A percentile compares a stretch with the other conserved stretches of the same genome.
These are phyloP conservation scores for Alternaria novae-zelandiae DNA, from an alignment of 2,329 filamentous ascomycete genomes.

Conservation along the genomic window DNA sequence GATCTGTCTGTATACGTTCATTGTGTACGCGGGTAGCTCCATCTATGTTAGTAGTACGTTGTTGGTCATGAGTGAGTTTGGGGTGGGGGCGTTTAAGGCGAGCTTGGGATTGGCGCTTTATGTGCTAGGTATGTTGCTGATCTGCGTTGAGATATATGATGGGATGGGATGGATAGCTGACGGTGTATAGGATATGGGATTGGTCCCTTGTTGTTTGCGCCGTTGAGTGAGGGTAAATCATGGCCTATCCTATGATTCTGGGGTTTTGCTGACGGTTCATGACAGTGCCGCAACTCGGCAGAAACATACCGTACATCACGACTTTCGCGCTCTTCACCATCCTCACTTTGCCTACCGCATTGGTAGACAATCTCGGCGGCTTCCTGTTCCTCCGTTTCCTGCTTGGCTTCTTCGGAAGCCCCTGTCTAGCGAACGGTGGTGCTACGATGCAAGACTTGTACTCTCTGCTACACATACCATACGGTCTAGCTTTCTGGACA, in stretches of 20 bases:
- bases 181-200: slow-evolving; percentile 58
- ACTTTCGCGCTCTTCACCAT: slow-evolving; percentile 74
- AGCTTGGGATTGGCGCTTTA: slow-evolving; percentile 67
- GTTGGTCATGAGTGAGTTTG: slow-evolving; percentile 61
- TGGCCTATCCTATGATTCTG: neutral
- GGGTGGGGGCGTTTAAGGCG: slow-evolving; percentile 59
- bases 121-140: slow-evolving; percentile 53
- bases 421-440: slow-evolving; percentile 48
- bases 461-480: slow-evolving; percentile 52
- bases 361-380: slow-evolving; percentile 68
- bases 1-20: slow-evolving; percentile 66
- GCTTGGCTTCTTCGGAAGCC: slow-evolving; percentile 49
- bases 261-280: neutral
- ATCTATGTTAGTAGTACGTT: slow-evolving; percentile 57
- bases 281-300: slow-evolving; percentile 54
- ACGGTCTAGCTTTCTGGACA: slow-evolving; percentile 53
- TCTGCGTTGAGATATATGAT: neutral
- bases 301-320: slow-evolving; percentile 71
- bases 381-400: slow-evolving; percentile 62
- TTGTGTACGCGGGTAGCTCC: slow-evolving; percentile 61
- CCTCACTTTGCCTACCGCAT: slow-evolving; percentile 67
- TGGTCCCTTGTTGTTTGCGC: slow-evolving; percentile 70
- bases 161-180: neutral
- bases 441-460: slow-evolving; percentile 50
- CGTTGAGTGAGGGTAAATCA: slow-evolving; percentile 61